phyloP scores from a whole-genome alignment of 257 asterid species.

The Solanum virginianum region DNA sequence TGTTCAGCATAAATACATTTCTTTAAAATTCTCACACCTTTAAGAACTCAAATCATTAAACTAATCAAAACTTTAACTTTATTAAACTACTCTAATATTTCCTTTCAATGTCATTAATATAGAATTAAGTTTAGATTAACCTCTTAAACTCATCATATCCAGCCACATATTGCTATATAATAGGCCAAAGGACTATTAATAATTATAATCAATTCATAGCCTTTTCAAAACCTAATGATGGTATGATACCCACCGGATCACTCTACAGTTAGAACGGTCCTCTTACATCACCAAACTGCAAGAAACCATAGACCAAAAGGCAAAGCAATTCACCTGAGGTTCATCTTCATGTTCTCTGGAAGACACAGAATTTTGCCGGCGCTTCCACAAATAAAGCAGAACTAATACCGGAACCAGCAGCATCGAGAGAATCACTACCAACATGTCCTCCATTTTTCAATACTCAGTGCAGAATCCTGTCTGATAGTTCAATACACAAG shows the following conservation, averaged over 20 bases:
- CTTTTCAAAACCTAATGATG: neutral
- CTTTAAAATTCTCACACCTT: neutral
- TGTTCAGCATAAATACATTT: neutral
- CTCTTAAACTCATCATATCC: neutral
- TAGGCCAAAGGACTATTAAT: neutral
- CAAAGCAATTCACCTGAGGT: conserved; percentile 23
- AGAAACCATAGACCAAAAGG: neutral
- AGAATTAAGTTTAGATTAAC: neutral
- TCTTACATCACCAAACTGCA: neutral
- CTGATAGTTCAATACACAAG: neutral
- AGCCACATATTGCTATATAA: neutral
- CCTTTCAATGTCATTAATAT: neutral
- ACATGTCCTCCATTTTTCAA: conserved; percentile 54
- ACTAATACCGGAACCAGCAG: conserved; percentile 46
- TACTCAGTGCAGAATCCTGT: neutral
- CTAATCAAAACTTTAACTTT: neutral
- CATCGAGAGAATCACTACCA: conserved; percentile 64
- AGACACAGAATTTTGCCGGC: conserved; percentile 46
- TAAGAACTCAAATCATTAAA: neutral
- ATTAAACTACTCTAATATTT: neutral
- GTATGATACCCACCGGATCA: neutral
- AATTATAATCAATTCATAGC: neutral
- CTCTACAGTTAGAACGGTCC: neutral
- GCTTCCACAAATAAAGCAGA: conserved; percentile 87
- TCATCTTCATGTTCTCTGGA: conserved; percentile 52